A percentile compares a stretch with the other conserved stretches of the same genome.
Evolutionary conservation across 805 yeast genomes (phyloP).

Genomic region (Saccharomycopsis amapae): DNA sequence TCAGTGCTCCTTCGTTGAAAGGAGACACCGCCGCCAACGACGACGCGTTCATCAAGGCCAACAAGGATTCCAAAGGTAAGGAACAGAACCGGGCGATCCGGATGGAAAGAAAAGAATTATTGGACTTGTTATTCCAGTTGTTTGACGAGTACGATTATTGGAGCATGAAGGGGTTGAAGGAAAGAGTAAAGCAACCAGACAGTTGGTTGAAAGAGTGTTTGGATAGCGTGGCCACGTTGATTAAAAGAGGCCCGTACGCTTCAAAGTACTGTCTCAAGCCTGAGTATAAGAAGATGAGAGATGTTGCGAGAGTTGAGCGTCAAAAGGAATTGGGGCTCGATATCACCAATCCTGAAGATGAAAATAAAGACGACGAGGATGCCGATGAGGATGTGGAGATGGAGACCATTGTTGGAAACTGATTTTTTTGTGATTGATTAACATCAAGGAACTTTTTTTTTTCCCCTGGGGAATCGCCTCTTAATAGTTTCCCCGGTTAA

Average conservation of each 20-base stretch:
- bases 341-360: slow-evolving; percentile 21
- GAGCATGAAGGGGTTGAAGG: slow-evolving; percentile 90
- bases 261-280: slow-evolving; percentile 84
- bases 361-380: slow-evolving; percentile 27
- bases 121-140: slow-evolving; percentile 79
- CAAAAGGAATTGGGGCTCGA: slow-evolving; percentile 42
- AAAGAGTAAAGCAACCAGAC: slow-evolving; percentile 93
- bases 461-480: too few species aligned
- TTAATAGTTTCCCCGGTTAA: too few species aligned
- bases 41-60: slow-evolving; percentile 33
- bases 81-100: slow-evolving; percentile 83
- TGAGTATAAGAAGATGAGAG: slow-evolving; percentile 75
- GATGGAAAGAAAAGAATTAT: slow-evolving; percentile 85
- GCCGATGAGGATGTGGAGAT: slow-evolving; percentile 30
- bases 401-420: slow-evolving; percentile 18
- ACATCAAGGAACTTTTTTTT: too few species aligned
- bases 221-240: slow-evolving; percentile 81
- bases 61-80: slow-evolving; percentile 42
- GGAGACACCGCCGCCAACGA: slow-evolving; percentile 48
- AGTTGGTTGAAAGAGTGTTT: slow-evolving; percentile 83
- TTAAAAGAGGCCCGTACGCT: slow-evolving; percentile 94
- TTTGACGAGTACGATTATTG: slow-evolving; percentile 96
- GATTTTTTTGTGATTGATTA: too few species aligned
- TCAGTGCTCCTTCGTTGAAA: slow-evolving; percentile 44
- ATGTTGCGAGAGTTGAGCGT: slow-evolving; percentile 65